These are phyloP conservation scores for Carex kokanica DNA, from an alignment of 176 grass and related monocot genomes.

Conservation along the genomic window DNA sequence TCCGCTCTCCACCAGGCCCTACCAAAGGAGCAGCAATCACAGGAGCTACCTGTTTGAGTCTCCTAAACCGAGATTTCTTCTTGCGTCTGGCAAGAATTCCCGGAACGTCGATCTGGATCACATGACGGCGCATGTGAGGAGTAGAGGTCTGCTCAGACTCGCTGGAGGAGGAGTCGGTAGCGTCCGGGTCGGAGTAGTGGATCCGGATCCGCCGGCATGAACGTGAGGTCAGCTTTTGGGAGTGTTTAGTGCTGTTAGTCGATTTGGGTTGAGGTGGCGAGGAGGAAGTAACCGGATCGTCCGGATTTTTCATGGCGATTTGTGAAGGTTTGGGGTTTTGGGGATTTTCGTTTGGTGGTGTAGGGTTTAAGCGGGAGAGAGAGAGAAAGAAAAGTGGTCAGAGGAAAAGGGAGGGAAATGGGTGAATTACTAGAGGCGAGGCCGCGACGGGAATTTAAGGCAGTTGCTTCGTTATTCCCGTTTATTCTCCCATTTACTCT, in stretches of 20 bases:
- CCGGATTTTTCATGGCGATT: conserved; percentile 15
- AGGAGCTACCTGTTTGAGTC: neutral
- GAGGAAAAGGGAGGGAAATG: neutral
- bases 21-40: neutral
- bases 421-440: neutral
- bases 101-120: conserved; percentile 23
- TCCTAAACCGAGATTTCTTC: neutral
- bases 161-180: conserved; percentile 57
- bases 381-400: neutral
- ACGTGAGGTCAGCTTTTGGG: neutral
- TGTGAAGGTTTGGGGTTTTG: neutral
- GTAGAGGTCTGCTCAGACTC: conserved; percentile 29
- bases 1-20: neutral
- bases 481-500: neutral
- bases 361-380: conserved; percentile 40
- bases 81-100: neutral
- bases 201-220: conserved; percentile 28
- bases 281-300: neutral
- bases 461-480: neutral
- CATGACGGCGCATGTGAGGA: conserved; percentile 18
- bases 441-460: conserved; percentile 32
- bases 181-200: conserved; percentile 45
- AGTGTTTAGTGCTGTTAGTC: neutral
- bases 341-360: conserved; percentile 22
- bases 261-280: neutral